phyloP scores from a whole-genome alignment of 371 early-diverging fungal species.

The Cokeromyces recurvatus region DNA sequence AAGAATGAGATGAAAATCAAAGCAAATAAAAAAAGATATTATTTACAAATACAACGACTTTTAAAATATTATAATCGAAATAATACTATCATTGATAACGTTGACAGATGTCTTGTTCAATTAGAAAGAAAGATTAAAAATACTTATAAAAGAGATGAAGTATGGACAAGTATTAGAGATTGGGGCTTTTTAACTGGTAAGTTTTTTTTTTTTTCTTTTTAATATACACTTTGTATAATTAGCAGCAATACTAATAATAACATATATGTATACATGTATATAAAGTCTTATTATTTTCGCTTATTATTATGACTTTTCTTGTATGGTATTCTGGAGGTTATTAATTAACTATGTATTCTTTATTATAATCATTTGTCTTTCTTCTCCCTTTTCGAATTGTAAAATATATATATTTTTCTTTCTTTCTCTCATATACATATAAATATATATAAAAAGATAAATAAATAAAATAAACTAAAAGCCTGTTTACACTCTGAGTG shows the following conservation, averaged over 20 bases:
- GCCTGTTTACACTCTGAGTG: conserved; percentile 41
- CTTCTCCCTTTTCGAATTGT: no score
- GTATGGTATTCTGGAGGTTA: no score
- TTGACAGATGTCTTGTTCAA: conserved; percentile 11
- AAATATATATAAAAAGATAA: no score
- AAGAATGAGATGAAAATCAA: conserved; percentile 6
- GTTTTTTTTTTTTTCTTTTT: not conserved
- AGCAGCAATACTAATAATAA: no score
- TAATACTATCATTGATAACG: not conserved
- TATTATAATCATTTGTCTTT: no score
- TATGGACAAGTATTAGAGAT: conserved; percentile 14
- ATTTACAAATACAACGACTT: conserved; percentile 1
- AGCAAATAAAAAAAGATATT: conserved; percentile 6
- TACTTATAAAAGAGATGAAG: conserved; percentile 15
- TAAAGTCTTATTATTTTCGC: no score
- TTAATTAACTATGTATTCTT: no score
- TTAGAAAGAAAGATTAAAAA: conserved; percentile 12
- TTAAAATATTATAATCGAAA: conserved; percentile 1
- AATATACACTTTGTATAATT: not conserved
- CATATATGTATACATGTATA: no score
- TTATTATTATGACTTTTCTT: no score
- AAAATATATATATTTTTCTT: no score
- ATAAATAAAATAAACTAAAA: no score
- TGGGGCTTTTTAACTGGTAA: conserved; percentile 15
- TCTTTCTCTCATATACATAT: no score